Evolutionary conservation across 352 stramenopile genomes (phyloP), one percentile per base, ranked within the genome.

Genomic region (Phytophthora hybrid): DNA sequence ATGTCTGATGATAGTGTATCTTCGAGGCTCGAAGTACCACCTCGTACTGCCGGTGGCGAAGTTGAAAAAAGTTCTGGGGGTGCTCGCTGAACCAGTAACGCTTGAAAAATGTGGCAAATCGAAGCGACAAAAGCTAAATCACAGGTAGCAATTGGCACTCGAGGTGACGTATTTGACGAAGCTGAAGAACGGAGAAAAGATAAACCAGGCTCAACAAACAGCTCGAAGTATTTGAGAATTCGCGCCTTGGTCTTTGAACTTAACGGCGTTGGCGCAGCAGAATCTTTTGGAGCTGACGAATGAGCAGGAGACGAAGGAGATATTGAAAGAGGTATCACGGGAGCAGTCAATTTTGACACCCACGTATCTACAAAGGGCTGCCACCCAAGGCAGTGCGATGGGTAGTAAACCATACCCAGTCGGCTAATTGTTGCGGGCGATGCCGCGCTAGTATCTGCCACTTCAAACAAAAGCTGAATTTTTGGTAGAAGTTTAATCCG

Each of bases 391-490:
- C 88, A 83, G 7, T 69, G 73, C 0, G 73, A 73, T 32, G 89
- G 81, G 62, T 98, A 97, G 72, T 98, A 98, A 8, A 98, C 83
- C 26, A 98, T 91, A 39, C 94, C 95, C 11, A 98, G 86, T 3
- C 93, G 88, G 52, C 90, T 98, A 9, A 98, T 93, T 16, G 95
- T 98, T 10, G 95, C 95, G 4, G 95, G 95, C 1, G 92, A 98
- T 5, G 95, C 95, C 4, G 93, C 93, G 4, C 83, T 82, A 1
- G 97, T 93, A 73, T 98, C 93, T 19, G 89, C 83, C 3, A 98
- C 93, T 78, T 98, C 95, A 69, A 98, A 98, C 2, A 98, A 60
- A 71, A 98, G 83, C 59, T 98, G 96, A 72, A 98, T 98, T 34
- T 78, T 83, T 0, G 77, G 84, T 11, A 94, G 63, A 19, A 98